Evolutionary conservation across 2,329 filamentous ascomycete species (phyloP).

Genomic region (Cytospora mali): DNA sequence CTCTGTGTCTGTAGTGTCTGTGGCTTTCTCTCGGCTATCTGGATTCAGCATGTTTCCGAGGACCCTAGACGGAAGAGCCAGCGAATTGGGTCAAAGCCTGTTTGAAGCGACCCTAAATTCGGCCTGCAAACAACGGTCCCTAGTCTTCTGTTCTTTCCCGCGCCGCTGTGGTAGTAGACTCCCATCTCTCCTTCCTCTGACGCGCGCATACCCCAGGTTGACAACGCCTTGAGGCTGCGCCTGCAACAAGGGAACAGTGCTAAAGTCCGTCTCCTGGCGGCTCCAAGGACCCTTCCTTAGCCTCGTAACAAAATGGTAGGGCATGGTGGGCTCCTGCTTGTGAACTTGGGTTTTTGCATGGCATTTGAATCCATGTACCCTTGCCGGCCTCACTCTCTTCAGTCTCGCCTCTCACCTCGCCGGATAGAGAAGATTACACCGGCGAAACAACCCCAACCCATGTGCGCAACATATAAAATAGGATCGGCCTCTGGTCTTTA

Average conservation of each 20-base stretch:
- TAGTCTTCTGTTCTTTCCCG: slow-evolving; percentile 18
- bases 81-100: background rate
- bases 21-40: slow-evolving; percentile 26
- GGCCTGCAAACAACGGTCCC: slow-evolving; percentile 21
- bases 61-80: slow-evolving; percentile 10
- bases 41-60: slow-evolving; percentile 25
- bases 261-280: slow-evolving; percentile 9
- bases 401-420: slow-evolving; percentile 14
- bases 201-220: background rate
- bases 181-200: background rate
- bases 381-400: slow-evolving; percentile 25
- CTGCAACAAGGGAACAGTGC: background rate
- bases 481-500: slow-evolving; percentile 10
- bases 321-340: slow-evolving; percentile 1
- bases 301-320: slow-evolving; percentile 10
- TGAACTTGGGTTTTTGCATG: slow-evolving; percentile 17
- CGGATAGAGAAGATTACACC: slow-evolving; percentile 6
- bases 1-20: slow-evolving; percentile 4
- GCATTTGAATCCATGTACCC: slow-evolving; percentile 19
- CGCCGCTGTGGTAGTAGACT: background rate
- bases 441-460: slow-evolving; percentile 27
- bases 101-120: slow-evolving; percentile 1
- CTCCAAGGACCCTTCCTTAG: slow-evolving; percentile 10
- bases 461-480: slow-evolving; percentile 26
- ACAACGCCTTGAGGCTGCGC: background rate